These are phyloP conservation scores for Shiraia sp. DNA, from an alignment of 2,329 filamentous ascomycete species.

Conservation along the genomic window DNA sequence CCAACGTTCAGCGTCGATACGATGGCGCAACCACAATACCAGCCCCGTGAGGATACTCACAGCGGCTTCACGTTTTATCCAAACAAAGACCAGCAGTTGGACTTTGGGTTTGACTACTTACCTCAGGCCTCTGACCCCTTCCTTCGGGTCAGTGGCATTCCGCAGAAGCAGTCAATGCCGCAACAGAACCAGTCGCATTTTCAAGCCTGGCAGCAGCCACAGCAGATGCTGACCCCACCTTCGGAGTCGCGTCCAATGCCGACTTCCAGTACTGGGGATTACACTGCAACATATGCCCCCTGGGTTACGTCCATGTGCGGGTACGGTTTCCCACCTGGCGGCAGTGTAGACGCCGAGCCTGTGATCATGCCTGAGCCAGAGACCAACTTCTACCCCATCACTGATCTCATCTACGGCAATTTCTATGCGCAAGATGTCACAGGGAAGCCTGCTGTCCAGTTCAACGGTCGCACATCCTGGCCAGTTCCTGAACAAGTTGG, in stretches of 20 bases:
- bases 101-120: constrained; percentile 4
- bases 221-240: constrained; percentile 4
- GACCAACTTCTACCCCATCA: constrained; percentile 7
- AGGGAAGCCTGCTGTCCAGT: constrained; percentile 8
- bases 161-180: constrained; percentile 13
- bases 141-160: background rate
- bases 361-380: constrained; percentile 9
- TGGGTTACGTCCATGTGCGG: constrained; percentile 1
- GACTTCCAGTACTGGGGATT: too few relatives aligned
- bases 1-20: constrained; percentile 3
- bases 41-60: constrained; percentile 5
- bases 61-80: constrained; percentile 4
- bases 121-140: constrained; percentile 1
- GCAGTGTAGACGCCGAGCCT: constrained; percentile 2
- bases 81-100: constrained; percentile 4
- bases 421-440: constrained; percentile 3
- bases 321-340: constrained; percentile 3
- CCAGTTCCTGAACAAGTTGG: background rate
- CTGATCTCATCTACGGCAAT: constrained; percentile 11
- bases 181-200: constrained; percentile 20
- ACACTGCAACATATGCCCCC: too few relatives aligned
- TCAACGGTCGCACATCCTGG: constrained; percentile 3
- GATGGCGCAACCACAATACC: constrained; percentile 20
- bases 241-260: constrained; percentile 10
- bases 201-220: background rate